Percentiles rank a stretch among this genome's conserved stretches.
Evolutionary conservation across 257 asterid species (phyloP).

Genomic region (Scutellaria minor): DNA sequence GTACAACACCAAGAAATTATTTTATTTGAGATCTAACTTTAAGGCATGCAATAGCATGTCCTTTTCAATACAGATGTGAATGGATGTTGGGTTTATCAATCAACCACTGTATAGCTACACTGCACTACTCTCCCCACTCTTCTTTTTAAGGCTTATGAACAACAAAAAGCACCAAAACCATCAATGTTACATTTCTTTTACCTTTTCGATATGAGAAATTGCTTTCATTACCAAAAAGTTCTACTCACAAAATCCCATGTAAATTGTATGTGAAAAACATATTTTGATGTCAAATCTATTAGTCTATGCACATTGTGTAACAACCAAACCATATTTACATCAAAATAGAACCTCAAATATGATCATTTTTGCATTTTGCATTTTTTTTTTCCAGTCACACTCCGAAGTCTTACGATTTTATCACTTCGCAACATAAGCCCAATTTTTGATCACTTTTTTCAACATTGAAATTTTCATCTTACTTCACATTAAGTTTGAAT

Average conservation of each 20-base stretch:
- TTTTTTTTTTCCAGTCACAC: too few relatives aligned
- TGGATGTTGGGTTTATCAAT: background rate
- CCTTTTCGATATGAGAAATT: conserved; percentile 31
- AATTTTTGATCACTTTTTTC: too few relatives aligned
- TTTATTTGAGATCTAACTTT: background rate
- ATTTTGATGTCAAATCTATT: background rate
- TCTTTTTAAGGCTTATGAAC: conserved; percentile 5
- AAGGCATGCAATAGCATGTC: conserved; percentile 23
- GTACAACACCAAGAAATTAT: background rate
- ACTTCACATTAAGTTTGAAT: too few relatives aligned
- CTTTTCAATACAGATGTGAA: conserved; percentile 25
- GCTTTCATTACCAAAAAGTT: conserved; percentile 33
- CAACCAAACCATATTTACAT: background rate
- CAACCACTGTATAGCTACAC: background rate
- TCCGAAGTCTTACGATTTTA: too few relatives aligned
- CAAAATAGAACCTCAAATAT: too few relatives aligned
- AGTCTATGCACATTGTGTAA: background rate
- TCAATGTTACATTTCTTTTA: conserved; percentile 15
- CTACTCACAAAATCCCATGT: conserved; percentile 28
- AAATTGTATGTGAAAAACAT: background rate
- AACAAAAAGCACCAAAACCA: conserved; percentile 14
- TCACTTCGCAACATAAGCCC: too few relatives aligned
- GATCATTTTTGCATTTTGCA: too few relatives aligned
- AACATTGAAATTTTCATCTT: too few relatives aligned
- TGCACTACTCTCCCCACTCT: background rate